Evolutionary conservation across 805 yeast genomes (phyloP).

Genomic region (Starmerella sp.): DNA sequence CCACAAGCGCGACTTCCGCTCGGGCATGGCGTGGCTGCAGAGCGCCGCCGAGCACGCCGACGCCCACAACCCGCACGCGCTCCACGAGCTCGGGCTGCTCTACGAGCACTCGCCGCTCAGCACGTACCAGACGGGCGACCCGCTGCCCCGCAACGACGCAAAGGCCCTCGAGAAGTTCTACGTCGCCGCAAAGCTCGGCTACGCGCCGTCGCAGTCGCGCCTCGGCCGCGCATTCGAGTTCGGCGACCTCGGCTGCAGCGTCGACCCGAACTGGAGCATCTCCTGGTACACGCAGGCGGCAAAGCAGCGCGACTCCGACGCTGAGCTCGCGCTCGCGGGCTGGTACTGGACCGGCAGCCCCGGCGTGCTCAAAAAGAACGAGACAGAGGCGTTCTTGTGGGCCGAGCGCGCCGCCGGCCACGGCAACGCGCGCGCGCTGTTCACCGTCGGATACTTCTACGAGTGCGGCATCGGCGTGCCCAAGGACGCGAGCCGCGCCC

Average conservation of each 20-base stretch:
- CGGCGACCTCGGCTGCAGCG: conserved; percentile 44
- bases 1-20: conserved; percentile 32
- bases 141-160: conserved; percentile 24
- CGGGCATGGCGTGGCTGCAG: conserved; percentile 42
- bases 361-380: conserved; percentile 46
- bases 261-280: conserved; percentile 48
- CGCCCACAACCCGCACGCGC: conserved; percentile 41
- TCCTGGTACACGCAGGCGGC: conserved; percentile 71
- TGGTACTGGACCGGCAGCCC: conserved; percentile 63
- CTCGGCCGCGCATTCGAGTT: conserved; percentile 64
- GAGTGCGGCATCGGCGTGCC: conserved; percentile 61
- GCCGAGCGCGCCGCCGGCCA: conserved; percentile 58
- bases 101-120: conserved; percentile 35
- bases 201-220: conserved; percentile 57
- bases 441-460: conserved; percentile 56
- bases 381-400: conserved; percentile 65
- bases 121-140: conserved; percentile 37
- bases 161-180: conserved; percentile 43
- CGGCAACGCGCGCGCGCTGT: conserved; percentile 59
- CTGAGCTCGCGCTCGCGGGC: conserved; percentile 62
- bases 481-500: conserved; percentile 39
- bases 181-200: conserved; percentile 41
- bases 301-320: conserved; percentile 49
- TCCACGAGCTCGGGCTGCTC: conserved; percentile 47
- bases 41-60: conserved; percentile 39